Conservation (phyloP, 2,329 filamentous ascomycete species). For the Ophiostoma triangulosporum region DNA sequence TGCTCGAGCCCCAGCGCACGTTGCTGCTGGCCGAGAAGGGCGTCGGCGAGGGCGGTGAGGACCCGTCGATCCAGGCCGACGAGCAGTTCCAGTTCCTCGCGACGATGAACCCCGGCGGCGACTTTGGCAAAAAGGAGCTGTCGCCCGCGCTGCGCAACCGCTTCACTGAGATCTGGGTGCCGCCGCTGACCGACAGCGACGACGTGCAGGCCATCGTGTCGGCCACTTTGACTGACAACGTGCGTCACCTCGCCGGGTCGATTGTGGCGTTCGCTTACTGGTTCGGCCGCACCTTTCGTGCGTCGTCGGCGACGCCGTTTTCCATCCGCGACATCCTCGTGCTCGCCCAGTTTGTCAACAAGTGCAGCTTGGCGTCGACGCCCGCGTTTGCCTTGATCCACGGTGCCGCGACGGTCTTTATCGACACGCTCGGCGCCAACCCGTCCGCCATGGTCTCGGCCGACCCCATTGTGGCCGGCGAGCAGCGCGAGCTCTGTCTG, state of each 20-base stretch:
- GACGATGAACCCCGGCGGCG: constrained; percentile 97
- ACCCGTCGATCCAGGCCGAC: constrained; percentile 42
- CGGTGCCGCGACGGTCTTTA: constrained; percentile 87
- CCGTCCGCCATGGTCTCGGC: constrained; percentile 75
- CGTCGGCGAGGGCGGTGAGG: constrained; percentile 46
- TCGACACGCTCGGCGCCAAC: constrained; percentile 90
- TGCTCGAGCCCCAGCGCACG: constrained; percentile 76
- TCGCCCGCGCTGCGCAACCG: constrained; percentile 90
- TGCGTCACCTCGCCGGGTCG: constrained; percentile 37
- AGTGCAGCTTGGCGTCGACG: constrained; percentile 29
- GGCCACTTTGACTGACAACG: constrained; percentile 49
- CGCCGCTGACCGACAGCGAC: constrained; percentile 66
- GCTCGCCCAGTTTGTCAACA: constrained; percentile 89
- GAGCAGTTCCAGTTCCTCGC: constrained; percentile 90
- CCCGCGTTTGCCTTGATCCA: constrained; percentile 45
- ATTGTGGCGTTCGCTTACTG: constrained; percentile 85
- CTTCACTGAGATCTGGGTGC: constrained; percentile 98
- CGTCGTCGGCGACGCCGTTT: constrained; percentile 59
- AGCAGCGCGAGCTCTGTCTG: constrained; percentile 62
- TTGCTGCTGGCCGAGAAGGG: constrained; percentile 91
- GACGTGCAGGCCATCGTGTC: constrained; percentile 81
- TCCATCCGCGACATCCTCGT: constrained; percentile 86
- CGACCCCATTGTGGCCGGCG: constrained; percentile 49
- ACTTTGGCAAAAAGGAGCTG: constrained; percentile 95
- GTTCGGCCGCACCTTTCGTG: constrained; percentile 76